Evolutionary conservation across 441 rosid species (phyloP).

Genomic region (Mallotus repandus): DNA sequence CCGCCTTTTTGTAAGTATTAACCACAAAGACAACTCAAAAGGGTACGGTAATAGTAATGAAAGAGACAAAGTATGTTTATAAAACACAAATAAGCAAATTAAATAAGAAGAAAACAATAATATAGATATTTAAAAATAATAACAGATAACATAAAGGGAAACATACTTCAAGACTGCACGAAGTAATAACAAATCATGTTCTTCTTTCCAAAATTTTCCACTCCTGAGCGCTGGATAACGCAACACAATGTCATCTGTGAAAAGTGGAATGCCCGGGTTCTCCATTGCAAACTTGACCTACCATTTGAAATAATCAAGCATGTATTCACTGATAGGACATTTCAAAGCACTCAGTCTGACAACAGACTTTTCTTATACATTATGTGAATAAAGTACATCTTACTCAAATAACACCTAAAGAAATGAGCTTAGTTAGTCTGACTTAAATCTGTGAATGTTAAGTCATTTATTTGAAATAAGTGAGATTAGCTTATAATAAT

Average conservation of each 20-base stretch:
- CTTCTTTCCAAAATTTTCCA: constrained; percentile 93
- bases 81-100: not conserved
- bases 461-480: not conserved
- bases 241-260: constrained; percentile 56
- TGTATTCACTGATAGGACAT: constrained; percentile 12
- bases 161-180: constrained; percentile 85
- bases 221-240: constrained; percentile 81
- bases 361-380: not conserved
- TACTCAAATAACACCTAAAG: not conserved
- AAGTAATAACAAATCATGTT: constrained; percentile 73
- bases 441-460: not conserved
- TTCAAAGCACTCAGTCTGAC: not conserved
- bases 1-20: not conserved
- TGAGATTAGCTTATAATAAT: not conserved
- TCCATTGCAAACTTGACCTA: constrained; percentile 63
- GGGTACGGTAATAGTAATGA: not conserved
- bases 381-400: not conserved
- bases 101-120: not conserved
- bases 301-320: constrained; percentile 24
- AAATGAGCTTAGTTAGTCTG: not conserved
- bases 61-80: not conserved
- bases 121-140: not conserved
- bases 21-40: not conserved
- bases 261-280: constrained; percentile 55
- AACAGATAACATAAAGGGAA: constrained; percentile 1